These are phyloP conservation scores for Tetrapisispora iriomotensis DNA, from an alignment of 805 yeast species.

Conservation along the genomic window DNA sequence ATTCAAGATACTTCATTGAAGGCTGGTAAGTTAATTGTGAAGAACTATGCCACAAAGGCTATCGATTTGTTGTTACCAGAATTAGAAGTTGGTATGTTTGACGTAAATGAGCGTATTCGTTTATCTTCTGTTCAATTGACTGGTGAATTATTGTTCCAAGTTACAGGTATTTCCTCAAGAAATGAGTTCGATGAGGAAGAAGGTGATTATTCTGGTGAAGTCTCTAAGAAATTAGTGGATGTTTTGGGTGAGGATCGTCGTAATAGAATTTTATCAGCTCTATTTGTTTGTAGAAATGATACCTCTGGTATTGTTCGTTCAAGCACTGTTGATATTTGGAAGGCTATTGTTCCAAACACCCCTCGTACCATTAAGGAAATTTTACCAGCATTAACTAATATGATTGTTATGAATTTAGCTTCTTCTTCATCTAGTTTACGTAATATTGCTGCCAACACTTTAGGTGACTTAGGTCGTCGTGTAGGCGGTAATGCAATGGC, in stretches of 20 bases:
- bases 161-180: slow-evolving; percentile 80
- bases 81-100: slow-evolving; percentile 80
- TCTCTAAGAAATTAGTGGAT: slow-evolving; percentile 56
- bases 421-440: slow-evolving; percentile 72
- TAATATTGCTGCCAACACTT: slow-evolving; percentile 81
- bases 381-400: slow-evolving; percentile 67
- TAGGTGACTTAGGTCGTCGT: slow-evolving; percentile 90
- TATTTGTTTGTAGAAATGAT: slow-evolving; percentile 92
- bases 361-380: slow-evolving; percentile 92
- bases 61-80: slow-evolving; percentile 91
- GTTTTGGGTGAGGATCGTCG: slow-evolving; percentile 83
- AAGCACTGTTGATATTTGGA: slow-evolving; percentile 92
- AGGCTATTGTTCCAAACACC: slow-evolving; percentile 89
- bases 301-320: slow-evolving; percentile 76
- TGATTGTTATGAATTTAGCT: slow-evolving; percentile 76
- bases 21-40: slow-evolving; percentile 86
- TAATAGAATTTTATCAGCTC: slow-evolving; percentile 72
- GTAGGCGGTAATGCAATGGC: slow-evolving; percentile 83
- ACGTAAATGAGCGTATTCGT: slow-evolving; percentile 75
- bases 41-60: slow-evolving; percentile 84
- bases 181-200: slow-evolving; percentile 47
- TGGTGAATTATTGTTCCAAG: slow-evolving; percentile 89
- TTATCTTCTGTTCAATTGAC: slow-evolving; percentile 89
- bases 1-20: slow-evolving; percentile 83
- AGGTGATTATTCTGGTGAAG: slow-evolving; percentile 39